Conservation (phyloP, 306 rosid species). For the Corylus avellana region DNA sequence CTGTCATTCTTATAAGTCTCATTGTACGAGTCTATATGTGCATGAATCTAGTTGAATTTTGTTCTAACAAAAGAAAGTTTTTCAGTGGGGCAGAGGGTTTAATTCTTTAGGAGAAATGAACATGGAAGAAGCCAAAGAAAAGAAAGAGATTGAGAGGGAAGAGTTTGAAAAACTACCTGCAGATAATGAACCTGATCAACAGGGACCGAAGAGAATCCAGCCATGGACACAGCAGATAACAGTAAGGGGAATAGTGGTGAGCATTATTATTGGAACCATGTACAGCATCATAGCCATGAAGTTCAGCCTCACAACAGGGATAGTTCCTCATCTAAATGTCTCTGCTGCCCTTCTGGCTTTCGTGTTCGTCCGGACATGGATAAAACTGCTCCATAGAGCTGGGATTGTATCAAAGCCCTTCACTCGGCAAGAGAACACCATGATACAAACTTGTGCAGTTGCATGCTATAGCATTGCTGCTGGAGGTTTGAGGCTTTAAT, state of each 20-base stretch:
- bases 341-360: constrained; percentile 92
- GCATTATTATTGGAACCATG: constrained; percentile 63
- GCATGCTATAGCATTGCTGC: constrained; percentile 87
- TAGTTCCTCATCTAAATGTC: constrained; percentile 78
- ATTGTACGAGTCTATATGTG: too few relatives aligned
- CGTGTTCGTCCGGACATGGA: constrained; percentile 70
- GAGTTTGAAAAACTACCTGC: constrained; percentile 17
- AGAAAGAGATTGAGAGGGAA: constrained; percentile 30
- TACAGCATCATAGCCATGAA: constrained; percentile 86
- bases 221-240: constrained; percentile 77
- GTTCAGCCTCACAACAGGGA: constrained; percentile 83
- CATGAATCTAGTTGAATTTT: background rate
- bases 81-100: background rate
- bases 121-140: constrained; percentile 33
- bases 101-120: constrained; percentile 11
- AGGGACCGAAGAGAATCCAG: constrained; percentile 21
- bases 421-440: constrained; percentile 88
- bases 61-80: background rate
- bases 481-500: constrained; percentile 52
- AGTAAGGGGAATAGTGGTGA: constrained; percentile 71
- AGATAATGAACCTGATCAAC: background rate
- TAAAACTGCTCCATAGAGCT: constrained; percentile 50
- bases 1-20: background rate
- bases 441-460: constrained; percentile 86
- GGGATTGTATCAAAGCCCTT: constrained; percentile 77